Base-by-base conservation (phyloP, 768 basidiomycete species). In the Coprinopsis marcescibilis region DNA sequence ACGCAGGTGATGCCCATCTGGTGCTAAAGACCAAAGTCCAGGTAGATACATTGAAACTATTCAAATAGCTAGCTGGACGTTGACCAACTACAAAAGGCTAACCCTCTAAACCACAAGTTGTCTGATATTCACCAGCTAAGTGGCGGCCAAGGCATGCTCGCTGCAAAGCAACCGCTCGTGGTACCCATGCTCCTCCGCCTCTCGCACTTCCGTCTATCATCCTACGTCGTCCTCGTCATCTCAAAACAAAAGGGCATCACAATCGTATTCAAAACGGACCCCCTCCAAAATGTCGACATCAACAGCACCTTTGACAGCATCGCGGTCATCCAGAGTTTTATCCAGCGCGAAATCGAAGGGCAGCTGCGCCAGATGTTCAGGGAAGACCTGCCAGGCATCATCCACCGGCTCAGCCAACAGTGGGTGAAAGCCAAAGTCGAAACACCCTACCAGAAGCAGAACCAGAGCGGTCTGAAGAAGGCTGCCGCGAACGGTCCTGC, bases 211-310 rank as follows among this genome's bases (percentile, higher is more conserved):
- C 83, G 83, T 52, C 84, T 99, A 27, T 84, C 81, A 56, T 96
- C 95, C 25, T 97, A 97, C 59, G 89, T 99, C 57, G 94, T 98
- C 54, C 82, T 99, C 48, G 94, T 98, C 57, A 90, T 99, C 48
- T 97, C 94, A 20, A 89, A 90, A 55, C 90, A 93, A 62, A 97
- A 97, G 60, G 96, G 96, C 34, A 97, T 98, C 61, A 98, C 96
- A 0, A 81, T 99, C 44, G 96, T 98, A 20, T 99, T 99, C 81
- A 98, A 98, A 70, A 98, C 96, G 27, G 96, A 99, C 66, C 96
- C 96, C 1, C 77, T 99, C 30, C 93, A 99, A 67, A 89, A 91
- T 54, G 93, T 99, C 44, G 90, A 98, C 60, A 98, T 99, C 61
- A 93, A 88, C 65, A 89, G 86, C 63, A 97, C 94, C 2, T 99